Base-by-base conservation (phyloP, 2,329 filamentous ascomycete species). In the Xylaria sp. region DNA sequence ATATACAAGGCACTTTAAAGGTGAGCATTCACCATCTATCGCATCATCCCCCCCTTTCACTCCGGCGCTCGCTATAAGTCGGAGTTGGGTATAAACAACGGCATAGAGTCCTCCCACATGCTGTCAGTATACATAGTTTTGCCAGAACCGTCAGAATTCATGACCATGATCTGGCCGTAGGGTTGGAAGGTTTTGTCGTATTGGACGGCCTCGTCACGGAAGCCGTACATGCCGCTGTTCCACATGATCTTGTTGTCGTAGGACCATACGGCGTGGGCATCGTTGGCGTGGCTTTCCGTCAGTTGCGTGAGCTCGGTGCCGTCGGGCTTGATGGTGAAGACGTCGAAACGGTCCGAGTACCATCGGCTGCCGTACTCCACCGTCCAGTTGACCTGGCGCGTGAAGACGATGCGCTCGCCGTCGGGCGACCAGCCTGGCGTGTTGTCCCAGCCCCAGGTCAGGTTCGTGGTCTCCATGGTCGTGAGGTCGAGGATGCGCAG, bases 101-200 rank as follows among this genome's bases (percentile, higher is more conserved):
- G 76, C 75, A 79, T 79, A 24, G 73, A 77, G 65, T 78, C 77
- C 59, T 79, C 77, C 76, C 76, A 79, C 74, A 77, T 75, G 17
- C 68, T 75, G 55, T 79, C 75, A 0, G 76, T 78, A 48, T 78
- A 50, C 71, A 77, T 65, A 2, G 21, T 65, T 69, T 78, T 79
- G 39, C 76, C 72, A 9, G 70, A 74, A 0, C 82, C 82, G 74
- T 83, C 80, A 5, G 75, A 74, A 65, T 83, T 74, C 81, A 83
- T 83, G n/a, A 80, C 65, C 57, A 82, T 75, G 53, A 84, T 81
- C 75, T 83, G 81, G 0, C 81, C 81, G 53, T 82, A 83, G 0
- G 81, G 82, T 73, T 84, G 80, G 71, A 83, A 84, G 0, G 81
- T 82, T 42, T 81, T 68, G 60, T 83, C 82, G 59, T 80, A 83